Evolutionary conservation across 2,329 filamentous ascomycete species (phyloP).

Genomic region (Fusarium virguliforme): DNA sequence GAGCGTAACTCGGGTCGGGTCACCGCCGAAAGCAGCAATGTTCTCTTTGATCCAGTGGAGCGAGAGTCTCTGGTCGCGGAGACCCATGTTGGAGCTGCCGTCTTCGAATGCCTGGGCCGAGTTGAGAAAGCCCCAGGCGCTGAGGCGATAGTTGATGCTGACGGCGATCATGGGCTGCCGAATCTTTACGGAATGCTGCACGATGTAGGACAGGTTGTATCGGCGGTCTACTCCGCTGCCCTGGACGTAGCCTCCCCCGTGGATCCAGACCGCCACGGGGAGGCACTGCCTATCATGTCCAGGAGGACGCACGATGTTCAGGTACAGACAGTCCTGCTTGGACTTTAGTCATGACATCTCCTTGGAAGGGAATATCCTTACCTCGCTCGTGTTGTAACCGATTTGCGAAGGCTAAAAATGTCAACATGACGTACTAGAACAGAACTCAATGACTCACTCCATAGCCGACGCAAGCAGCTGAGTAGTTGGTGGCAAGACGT

Average conservation of each 20-base stretch:
- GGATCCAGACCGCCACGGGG: conserved; percentile 40
- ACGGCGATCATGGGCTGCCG: conserved; percentile 53
- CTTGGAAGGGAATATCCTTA: not conserved
- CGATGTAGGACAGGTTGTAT: conserved; percentile 74
- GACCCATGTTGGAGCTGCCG: conserved; percentile 64
- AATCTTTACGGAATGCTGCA: conserved; percentile 59
- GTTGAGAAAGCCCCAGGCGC: conserved; percentile 64
- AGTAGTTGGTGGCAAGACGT: conserved; percentile 58
- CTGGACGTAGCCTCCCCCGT: conserved; percentile 57
- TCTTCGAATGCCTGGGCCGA: conserved; percentile 59
- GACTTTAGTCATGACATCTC: not conserved
- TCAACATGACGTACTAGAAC: rapidly evolving
- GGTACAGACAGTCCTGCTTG: conserved; percentile 35
- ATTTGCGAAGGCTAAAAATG: conserved; percentile 8
- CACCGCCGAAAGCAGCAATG: conserved; percentile 63
- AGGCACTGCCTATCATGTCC: conserved; percentile 37
- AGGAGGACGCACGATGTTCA: conserved; percentile 35
- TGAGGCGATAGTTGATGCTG: conserved; percentile 44
- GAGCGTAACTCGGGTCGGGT: conserved; percentile 62
- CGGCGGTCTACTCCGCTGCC: conserved; percentile 63
- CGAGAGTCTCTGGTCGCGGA: conserved; percentile 65
- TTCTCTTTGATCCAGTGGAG: conserved; percentile 67
- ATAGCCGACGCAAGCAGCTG: conserved; percentile 30
- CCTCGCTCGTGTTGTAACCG: conserved; percentile 18
- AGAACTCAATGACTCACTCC: not conserved